Conservation (phyloP, 2,329 filamentous ascomycete species). For the Setomelanomma holmii region DNA sequence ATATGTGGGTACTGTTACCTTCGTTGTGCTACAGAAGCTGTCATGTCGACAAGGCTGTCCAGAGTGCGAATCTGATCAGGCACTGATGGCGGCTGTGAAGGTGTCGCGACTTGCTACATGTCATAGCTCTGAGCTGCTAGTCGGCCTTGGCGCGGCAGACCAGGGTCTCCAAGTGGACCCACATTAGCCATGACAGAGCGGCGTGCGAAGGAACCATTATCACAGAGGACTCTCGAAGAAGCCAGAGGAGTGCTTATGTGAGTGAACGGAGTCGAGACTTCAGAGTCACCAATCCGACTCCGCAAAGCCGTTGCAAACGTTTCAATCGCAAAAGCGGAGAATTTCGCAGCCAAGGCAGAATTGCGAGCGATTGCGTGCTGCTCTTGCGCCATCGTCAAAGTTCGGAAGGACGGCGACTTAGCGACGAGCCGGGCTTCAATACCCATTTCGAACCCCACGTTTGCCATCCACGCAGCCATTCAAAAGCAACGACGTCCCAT, state of each 20-base stretch:
- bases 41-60: background rate
- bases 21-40: background rate
- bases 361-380: slow-evolving; percentile 10
- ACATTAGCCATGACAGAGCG: background rate
- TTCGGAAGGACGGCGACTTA: background rate
- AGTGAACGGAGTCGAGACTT: background rate
- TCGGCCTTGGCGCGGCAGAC: background rate
- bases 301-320: background rate
- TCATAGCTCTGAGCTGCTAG: background rate
- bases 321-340: background rate
- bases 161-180: background rate
- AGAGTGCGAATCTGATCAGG: too few relatives aligned
- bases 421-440: background rate
- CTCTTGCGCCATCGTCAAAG: slow-evolving; percentile 3
- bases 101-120: too few relatives aligned
- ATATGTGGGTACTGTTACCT: background rate
- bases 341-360: background rate
- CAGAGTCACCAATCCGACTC: background rate
- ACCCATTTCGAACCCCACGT: too few relatives aligned
- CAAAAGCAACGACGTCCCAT: background rate
- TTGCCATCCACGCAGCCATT: background rate
- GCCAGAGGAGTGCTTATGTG: too few relatives aligned
- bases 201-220: background rate
- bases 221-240: too few relatives aligned
- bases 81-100: too few relatives aligned